phyloP scores from a whole-genome alignment of 2,329 filamentous ascomycete species.

The Penicillium sp. region DNA sequence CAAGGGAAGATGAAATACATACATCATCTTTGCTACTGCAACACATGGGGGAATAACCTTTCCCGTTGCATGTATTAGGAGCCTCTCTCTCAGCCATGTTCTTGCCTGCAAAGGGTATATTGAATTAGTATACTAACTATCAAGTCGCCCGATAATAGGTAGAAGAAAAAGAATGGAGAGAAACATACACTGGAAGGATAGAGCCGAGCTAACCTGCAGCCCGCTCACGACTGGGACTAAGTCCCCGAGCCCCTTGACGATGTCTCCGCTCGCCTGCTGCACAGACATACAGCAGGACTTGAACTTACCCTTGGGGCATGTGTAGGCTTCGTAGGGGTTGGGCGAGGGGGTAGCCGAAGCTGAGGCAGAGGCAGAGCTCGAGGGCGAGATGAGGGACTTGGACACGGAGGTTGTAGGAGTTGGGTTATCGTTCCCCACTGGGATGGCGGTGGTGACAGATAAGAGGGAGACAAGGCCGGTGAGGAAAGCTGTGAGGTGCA shows the following conservation, averaged over 20 bases:
- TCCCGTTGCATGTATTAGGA: slow-evolving; percentile 16
- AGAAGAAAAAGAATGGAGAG: not conserved
- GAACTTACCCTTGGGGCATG: slow-evolving; percentile 23
- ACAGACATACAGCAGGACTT: slow-evolving; percentile 31
- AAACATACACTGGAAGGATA: slow-evolving; percentile 30
- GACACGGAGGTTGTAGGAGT: slow-evolving; percentile 5
- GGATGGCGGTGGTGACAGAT: slow-evolving; percentile 13
- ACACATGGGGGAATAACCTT: slow-evolving; percentile 27
- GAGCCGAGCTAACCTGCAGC: slow-evolving; percentile 20
- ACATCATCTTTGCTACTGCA: slow-evolving; percentile 17
- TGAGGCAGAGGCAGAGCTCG: slow-evolving; percentile 4
- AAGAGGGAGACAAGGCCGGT: slow-evolving; percentile 12
- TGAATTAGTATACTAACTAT: not conserved
- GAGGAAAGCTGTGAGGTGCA: slow-evolving; percentile 16
- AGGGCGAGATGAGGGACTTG: slow-evolving; percentile 1
- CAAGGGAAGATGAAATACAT: not conserved
- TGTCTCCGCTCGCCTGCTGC: slow-evolving; percentile 10
- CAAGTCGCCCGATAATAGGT: not conserved
- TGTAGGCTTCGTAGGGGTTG: slow-evolving; percentile 14
- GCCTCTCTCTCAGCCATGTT: slow-evolving; percentile 16
- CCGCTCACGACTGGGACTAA: slow-evolving; percentile 24
- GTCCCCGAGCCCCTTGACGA: slow-evolving; percentile 19
- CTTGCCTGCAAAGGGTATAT: slow-evolving; percentile 16
- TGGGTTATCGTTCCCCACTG: slow-evolving; percentile 3
- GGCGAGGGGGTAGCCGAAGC: slow-evolving; percentile 9